Percentiles rank a stretch among this genome's conserved stretches.
Evolutionary conservation across 2,329 filamentous ascomycete genomes (phyloP).

Genomic region (Sporothrix mexicana): DNA sequence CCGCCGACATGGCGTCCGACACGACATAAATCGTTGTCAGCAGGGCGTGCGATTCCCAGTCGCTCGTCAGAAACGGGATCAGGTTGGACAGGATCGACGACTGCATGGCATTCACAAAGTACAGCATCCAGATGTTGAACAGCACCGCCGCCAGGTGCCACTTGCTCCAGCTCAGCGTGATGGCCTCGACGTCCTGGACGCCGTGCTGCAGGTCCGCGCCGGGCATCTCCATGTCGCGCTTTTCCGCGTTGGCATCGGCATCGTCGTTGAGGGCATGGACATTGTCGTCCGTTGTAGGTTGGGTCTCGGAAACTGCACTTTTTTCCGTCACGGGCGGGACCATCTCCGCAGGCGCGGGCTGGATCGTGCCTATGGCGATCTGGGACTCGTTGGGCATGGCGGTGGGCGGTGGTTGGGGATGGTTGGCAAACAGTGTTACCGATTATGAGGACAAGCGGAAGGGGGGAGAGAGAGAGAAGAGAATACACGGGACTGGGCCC

Average conservation of each 20-base stretch:
- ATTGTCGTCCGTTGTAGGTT: not conserved
- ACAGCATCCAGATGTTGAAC: constrained; percentile 23
- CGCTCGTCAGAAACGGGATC: constrained; percentile 18
- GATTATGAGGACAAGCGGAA: too few species aligned
- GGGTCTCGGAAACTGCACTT: not conserved
- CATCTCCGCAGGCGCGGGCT: not conserved
- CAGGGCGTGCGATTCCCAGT: constrained; percentile 16
- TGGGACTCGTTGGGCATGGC: not conserved
- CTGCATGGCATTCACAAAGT: constrained; percentile 28
- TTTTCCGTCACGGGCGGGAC: not conserved
- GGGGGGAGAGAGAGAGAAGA: too few species aligned
- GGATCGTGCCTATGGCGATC: constrained; percentile 17
- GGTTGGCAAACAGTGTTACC: not conserved
- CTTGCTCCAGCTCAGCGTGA: constrained; percentile 26
- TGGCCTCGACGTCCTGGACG: constrained; percentile 26
- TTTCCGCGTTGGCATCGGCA: not conserved
- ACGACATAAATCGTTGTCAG: constrained; percentile 16
- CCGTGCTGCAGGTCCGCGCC: constrained; percentile 20
- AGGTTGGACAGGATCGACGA: constrained; percentile 24
- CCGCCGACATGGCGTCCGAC: constrained; percentile 20
- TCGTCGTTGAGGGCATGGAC: constrained; percentile 5
- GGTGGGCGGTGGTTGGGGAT: not conserved
- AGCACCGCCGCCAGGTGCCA: constrained; percentile 9
- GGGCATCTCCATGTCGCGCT: constrained; percentile 15
- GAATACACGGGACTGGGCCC: not conserved